Base-by-base conservation (phyloP, 306 rosid genomes). In the Fragaria vesca region DNA sequence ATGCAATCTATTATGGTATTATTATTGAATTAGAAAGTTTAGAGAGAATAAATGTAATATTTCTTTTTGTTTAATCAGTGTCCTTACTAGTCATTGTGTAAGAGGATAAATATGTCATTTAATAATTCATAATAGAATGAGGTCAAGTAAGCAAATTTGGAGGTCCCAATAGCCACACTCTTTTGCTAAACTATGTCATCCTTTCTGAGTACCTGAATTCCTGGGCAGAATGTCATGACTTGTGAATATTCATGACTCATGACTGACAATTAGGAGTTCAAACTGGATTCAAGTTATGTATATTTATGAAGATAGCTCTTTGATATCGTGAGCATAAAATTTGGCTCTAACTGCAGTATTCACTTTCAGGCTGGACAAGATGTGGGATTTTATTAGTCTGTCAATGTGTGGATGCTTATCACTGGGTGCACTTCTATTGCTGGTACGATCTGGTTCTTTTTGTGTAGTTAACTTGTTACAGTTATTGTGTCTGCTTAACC, bases 331-430 rank as follows among this genome's bases (percentile, higher is more conserved):
- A 34, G 55, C 30, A 46, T 66, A 8, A 77, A 32, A 17, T 60
- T 68, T 65, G 34, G 24, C 73, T 70, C 13, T 3, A 58, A 36
- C 34, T 46, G 34, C 26, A 34, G 7, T 51, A 30, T 72, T 16
- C 77, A 76, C n/a, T 72, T 65, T 66, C 91, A 90, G 98, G 98
- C 97, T 74, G 97, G 97, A 71, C 89, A 97, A 66, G 98, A 94
- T 80, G 91, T 92, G 60, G 87, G 84, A 79, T 89, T 12, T 71
- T 77, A 74, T 92, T 45, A 90, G 98, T 82, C 71, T 92, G 70
- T 89, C 97, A 71, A 92, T 88, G 97, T 81, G 76, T 54, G 97
- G 90, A 81, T 90, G 97, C 88, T 86, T 92, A 77, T 85, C 86
- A 50, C 62, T 79, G 38, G 97, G 97, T 58, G 84, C 87, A 78